These are phyloP conservation scores for Thelonectria discophora DNA, from an alignment of 2,329 filamentous ascomycete species.

Conservation along the genomic window DNA sequence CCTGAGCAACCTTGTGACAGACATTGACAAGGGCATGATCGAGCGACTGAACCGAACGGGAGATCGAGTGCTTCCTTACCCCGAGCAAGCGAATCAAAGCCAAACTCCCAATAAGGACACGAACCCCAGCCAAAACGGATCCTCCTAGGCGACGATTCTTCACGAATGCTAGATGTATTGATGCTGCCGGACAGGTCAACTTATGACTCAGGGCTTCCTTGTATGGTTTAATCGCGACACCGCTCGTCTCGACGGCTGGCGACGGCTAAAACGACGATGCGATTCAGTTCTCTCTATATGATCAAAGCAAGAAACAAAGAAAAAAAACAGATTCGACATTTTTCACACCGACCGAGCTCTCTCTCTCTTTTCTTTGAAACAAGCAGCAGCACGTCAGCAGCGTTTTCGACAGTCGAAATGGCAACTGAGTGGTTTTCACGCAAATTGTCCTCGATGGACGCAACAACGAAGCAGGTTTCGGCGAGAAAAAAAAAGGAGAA, in stretches of 20 bases:
- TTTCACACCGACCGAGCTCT: too few relatives aligned
- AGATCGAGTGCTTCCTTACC: not conserved
- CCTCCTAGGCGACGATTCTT: slow-evolving; percentile 36
- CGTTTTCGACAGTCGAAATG: too few relatives aligned
- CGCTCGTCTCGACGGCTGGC: slow-evolving; percentile 23
- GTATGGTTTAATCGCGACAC: slow-evolving; percentile 21
- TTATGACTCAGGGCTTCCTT: slow-evolving; percentile 24
- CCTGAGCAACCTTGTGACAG: slow-evolving; percentile 59
- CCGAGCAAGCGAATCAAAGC: not conserved
- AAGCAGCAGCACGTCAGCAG: not conserved
- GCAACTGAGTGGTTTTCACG: too few relatives aligned
- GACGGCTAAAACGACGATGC: slow-evolving; percentile 33
- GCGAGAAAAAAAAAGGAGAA: too few relatives aligned
- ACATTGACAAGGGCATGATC: slow-evolving; percentile 66
- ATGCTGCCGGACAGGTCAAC: slow-evolving; percentile 42
- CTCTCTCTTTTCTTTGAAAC: not conserved
- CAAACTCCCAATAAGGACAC: not conserved
- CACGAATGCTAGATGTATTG: slow-evolving; percentile 29
- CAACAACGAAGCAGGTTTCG: slow-evolving; percentile 19
- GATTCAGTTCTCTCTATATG: slow-evolving; percentile 32
- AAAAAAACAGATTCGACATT: too few relatives aligned
- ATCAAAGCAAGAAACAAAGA: slow-evolving; percentile 7
- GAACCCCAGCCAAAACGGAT: slow-evolving; percentile 25
- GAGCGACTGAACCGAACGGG: slow-evolving; percentile 56
- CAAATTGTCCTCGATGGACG: too few relatives aligned